Conservation (phyloP, 1,284 basidiomycete species). For the Thelephora terrestris region DNA sequence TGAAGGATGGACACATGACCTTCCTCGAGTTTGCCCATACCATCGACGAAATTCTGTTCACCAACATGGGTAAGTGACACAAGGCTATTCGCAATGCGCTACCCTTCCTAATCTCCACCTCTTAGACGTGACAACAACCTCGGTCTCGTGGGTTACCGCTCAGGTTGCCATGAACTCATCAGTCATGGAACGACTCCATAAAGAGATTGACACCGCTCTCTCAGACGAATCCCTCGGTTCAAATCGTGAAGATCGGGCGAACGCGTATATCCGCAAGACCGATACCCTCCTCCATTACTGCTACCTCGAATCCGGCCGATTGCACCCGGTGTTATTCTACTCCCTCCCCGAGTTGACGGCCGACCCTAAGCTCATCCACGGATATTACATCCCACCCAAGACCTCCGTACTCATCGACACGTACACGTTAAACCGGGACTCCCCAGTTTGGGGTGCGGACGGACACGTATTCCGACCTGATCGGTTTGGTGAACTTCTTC, state of each 20-base stretch:
- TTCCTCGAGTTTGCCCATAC: conserved; percentile 2
- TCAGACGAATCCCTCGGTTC: not conserved
- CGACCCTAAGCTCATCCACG: conserved; percentile 1
- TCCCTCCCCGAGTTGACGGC: conserved; percentile 1
- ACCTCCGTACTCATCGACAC: conserved; percentile 2
- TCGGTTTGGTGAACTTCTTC: not conserved
- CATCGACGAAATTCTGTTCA: conserved; percentile 3
- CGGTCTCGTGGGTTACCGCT: conserved; percentile 1
- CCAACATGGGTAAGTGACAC: not conserved
- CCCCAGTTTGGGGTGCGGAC: conserved; percentile 2
- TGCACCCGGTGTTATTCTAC: conserved; percentile 1
- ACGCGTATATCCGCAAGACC: not conserved
- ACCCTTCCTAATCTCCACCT: not conserved
- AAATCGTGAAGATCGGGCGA: not conserved
- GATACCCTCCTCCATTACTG: conserved; percentile 2
- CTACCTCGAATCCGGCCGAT: not conserved
- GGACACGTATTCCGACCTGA: conserved; percentile 1
- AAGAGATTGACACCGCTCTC: not conserved
- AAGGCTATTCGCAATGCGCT: not conserved
- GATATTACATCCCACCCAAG: conserved; percentile 2
- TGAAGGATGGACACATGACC: not conserved
- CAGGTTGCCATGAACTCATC: conserved; percentile 1
- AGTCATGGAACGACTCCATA: not conserved
- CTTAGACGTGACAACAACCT: conserved; percentile 2
- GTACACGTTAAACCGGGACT: conserved; percentile 1